Evolutionary conservation across 768 basidiomycete genomes (phyloP).

Genomic region (Boletus coccyginus): DNA sequence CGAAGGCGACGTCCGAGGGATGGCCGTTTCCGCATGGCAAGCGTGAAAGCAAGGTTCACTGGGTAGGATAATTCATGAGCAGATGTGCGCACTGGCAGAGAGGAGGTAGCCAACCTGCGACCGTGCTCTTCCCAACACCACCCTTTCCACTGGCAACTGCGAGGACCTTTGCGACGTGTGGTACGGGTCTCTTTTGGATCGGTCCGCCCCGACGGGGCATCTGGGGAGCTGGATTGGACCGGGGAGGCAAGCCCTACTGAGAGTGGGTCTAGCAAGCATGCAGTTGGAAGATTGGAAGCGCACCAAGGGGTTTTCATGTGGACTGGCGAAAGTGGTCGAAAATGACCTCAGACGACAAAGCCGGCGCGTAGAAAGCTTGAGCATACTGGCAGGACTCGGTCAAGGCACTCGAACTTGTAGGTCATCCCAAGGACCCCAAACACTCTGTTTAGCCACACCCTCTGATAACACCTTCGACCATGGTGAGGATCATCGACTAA

Average conservation of each 20-base stretch:
- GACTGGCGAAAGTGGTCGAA: conserved; percentile 9
- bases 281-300: conserved; percentile 5
- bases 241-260: conserved; percentile 34
- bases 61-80: conserved; percentile 9
- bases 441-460: neutral
- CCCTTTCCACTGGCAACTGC: conserved; percentile 93
- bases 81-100: neutral
- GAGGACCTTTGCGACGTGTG: conserved; percentile 77
- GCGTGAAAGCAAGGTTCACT: conserved; percentile 83
- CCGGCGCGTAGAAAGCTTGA: conserved; percentile 8
- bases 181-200: conserved; percentile 53
- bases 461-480: neutral
- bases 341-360: conserved; percentile 9
- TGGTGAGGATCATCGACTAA: conserved; percentile 8
- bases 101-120: conserved; percentile 60
- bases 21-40: conserved; percentile 45
- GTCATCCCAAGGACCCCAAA: neutral
- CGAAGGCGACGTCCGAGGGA: conserved; percentile 44
- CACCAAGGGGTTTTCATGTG: conserved; percentile 61
- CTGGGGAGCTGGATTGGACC: conserved; percentile 45
- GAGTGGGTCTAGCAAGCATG: conserved; percentile 11
- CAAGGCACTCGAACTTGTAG: neutral
- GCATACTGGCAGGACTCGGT: neutral
- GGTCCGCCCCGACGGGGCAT: conserved; percentile 58
- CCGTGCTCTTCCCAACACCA: conserved; percentile 92